Conservation (phyloP, 495 filamentous ascomycete species). For the Trichoderma reesei region DNA sequence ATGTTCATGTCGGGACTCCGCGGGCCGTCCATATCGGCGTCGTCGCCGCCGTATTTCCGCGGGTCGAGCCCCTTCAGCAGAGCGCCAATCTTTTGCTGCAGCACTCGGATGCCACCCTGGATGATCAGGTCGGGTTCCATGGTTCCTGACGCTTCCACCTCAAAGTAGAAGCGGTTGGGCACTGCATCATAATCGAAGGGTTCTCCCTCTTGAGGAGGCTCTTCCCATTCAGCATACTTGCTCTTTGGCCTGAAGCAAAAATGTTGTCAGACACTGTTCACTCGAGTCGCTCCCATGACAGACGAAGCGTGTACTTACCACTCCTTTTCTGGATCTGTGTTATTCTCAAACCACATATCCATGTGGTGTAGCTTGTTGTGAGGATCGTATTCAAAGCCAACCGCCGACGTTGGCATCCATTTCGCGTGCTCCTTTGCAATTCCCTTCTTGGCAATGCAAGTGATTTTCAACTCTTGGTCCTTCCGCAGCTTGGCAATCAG, state of each 20-base stretch:
- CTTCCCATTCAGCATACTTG: constrained; percentile 80
- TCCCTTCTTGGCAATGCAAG: constrained; percentile 93
- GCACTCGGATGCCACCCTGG: constrained; percentile 75
- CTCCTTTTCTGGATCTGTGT: constrained; percentile 56
- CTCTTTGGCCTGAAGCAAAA: constrained; percentile 63
- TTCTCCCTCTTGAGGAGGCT: constrained; percentile 66
- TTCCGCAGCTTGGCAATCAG: constrained; percentile 83
- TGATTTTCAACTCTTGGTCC: constrained; percentile 78
- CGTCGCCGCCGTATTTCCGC: constrained; percentile 17
- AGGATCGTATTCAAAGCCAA: constrained; percentile 97
- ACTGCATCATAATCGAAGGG: constrained; percentile 86
- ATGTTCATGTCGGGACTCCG: constrained; percentile 51
- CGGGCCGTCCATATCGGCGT: constrained; percentile 48
- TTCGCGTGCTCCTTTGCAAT: constrained; percentile 98
- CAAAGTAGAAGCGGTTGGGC: constrained; percentile 77
- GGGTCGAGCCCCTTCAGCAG: constrained; percentile 9
- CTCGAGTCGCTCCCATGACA: background rate
- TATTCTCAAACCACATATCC: constrained; percentile 87
- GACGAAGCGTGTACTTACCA: constrained; percentile 53
- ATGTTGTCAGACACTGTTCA: too few relatives aligned
- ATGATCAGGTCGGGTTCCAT: constrained; percentile 81
- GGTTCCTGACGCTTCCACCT: constrained; percentile 81
- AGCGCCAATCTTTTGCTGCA: constrained; percentile 70
- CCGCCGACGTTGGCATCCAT: constrained; percentile 83
- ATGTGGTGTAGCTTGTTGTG: constrained; percentile 85